A percentile compares a stretch with the other conserved stretches of the same genome.
phyloP scores from a whole-genome alignment of 805 yeast genomes.

The Komagataella ulmi region DNA sequence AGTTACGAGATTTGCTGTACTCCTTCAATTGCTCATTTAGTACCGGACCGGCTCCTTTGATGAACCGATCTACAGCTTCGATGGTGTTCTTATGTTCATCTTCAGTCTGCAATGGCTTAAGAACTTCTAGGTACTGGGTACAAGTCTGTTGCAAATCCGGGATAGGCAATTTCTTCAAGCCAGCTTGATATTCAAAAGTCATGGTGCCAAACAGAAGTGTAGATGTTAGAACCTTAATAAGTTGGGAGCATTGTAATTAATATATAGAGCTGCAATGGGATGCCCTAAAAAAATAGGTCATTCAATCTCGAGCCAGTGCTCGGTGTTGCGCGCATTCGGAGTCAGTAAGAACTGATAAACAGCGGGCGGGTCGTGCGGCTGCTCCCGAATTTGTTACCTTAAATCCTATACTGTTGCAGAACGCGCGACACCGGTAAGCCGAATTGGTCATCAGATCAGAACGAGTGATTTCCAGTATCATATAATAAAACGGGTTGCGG shows the following conservation, averaged over 20 bases:
- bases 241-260: constrained; percentile 3
- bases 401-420: background rate
- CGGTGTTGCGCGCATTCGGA: background rate
- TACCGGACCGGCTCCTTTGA: constrained; percentile 39
- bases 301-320: background rate
- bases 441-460: background rate
- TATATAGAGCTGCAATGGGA: background rate
- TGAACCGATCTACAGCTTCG: constrained; percentile 41
- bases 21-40: constrained; percentile 51
- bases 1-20: constrained; percentile 50
- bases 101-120: constrained; percentile 74
- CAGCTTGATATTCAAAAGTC: constrained; percentile 49
- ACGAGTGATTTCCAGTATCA: background rate
- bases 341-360: background rate
- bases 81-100: constrained; percentile 51
- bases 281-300: background rate
- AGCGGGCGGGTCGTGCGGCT: background rate
- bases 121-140: constrained; percentile 44
- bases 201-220: background rate
- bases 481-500: background rate
- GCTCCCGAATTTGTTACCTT: background rate
- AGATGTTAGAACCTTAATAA: background rate
- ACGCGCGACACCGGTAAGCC: background rate
- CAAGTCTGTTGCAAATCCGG: constrained; percentile 66
- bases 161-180: constrained; percentile 60